Base-by-base conservation (phyloP, 768 basidiomycete species). In the Boletus bicolor region DNA sequence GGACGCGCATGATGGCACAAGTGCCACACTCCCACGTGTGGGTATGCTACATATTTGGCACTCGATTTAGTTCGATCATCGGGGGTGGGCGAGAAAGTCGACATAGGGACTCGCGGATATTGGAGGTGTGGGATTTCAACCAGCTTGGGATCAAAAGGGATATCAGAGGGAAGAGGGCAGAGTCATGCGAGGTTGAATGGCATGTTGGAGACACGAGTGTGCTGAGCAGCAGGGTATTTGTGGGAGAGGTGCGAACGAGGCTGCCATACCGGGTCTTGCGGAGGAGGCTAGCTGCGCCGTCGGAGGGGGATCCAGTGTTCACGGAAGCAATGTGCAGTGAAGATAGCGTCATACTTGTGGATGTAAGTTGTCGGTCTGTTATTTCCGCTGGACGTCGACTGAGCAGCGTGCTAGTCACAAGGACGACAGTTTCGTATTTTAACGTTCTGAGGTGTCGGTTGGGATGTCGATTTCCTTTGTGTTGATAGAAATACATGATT, bases 11-110 rank as follows among this genome's bases (percentile, higher is more conserved):
- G 60, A 60, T 80, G 36, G 54, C 54, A 32, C 67, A 68, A 7
- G 66, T 68, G 37, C 75, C 68, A 21, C 72, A 68, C 36, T 77
- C 78, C 12, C 58, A 65, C 26, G 65, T 74, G n/a, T 85, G 83
- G 83, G 81, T 82, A 8, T 85, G 83, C 69, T 82, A 82, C 59
- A 77, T 83, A 19, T 76, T 75, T 60, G 83, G 82, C 21, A 73
- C 73, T 28, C 76, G 73, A 55, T 82, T 75, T 49, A 76, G 74
- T 57, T 73, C 57, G 44, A 71, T 60, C 38, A 34, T 36, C 28
- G 42, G 63, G 24, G 43, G 52, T 28, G 43, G 61, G 48, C 50
- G 49, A 48, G 47, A 54, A 54, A 47, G 39, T 26, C 53, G 64
- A 59, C 35, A 37, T 2, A 45, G 53, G 39, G 57, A 44, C 17